These are phyloP conservation scores for Penicillium sp. DNA, from an alignment of 2,329 filamentous ascomycete species.

Conservation along the genomic window DNA sequence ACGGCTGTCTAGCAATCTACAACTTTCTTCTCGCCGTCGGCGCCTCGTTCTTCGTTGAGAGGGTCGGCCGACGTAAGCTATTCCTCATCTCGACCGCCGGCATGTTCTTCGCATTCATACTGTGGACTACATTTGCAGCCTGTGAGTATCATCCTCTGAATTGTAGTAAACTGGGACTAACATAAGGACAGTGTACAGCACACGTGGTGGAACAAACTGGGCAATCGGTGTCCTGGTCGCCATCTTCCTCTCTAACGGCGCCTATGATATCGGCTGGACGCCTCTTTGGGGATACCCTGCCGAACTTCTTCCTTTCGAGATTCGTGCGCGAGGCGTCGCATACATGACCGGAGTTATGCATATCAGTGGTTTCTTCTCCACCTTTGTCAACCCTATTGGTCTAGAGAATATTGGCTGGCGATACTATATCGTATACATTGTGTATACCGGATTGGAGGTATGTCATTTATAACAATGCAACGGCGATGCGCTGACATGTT, in stretches of 20 bases:
- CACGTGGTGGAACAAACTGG: background rate
- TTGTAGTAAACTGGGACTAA: background rate
- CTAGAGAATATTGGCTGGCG: constrained; percentile 4
- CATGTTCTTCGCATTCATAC: constrained; percentile 3
- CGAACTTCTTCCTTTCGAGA: constrained; percentile 1
- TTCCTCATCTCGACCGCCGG: constrained; percentile 8
- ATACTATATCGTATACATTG: constrained; percentile 8
- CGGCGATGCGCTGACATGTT: background rate
- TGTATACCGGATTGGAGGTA: constrained; percentile 1
- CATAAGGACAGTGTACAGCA: background rate
- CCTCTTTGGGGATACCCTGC: constrained; percentile 10
- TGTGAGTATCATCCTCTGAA: background rate
- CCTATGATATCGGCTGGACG: constrained; percentile 5
- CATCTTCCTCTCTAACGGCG: constrained; percentile 7
- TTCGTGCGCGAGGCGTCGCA: constrained; percentile 2
- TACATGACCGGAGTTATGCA: constrained; percentile 11
- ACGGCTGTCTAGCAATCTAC: constrained; percentile 7
- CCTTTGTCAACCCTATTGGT: constrained; percentile 4
- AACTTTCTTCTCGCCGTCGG: constrained; percentile 6
- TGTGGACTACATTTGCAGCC: constrained; percentile 8
- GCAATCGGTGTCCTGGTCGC: constrained; percentile 7
- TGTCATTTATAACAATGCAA: background rate
- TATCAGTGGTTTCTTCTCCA: constrained; percentile 7
- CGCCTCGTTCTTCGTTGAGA: constrained; percentile 4
- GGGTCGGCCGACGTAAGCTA: constrained; percentile 3